phyloP scores from a whole-genome alignment of 148 eudicot genomes.

The Hydrangea macrophylla region DNA sequence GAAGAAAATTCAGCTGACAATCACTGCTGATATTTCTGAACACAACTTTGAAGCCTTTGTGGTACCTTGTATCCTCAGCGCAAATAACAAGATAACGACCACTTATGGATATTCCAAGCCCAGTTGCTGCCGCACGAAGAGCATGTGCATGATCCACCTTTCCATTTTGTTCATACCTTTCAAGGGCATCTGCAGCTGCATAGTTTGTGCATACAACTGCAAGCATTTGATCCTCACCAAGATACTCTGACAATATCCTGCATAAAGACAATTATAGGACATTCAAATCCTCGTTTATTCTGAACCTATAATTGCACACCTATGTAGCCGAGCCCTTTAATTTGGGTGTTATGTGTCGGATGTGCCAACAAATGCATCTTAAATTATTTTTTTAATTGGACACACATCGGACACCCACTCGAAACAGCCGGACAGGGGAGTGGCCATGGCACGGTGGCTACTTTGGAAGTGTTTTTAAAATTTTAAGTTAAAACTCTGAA shows the following conservation, averaged over 20 bases:
- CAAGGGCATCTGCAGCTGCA: conserved; percentile 26
- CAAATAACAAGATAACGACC: conserved; percentile 41
- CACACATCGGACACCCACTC: no score
- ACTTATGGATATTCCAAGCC: conserved; percentile 24
- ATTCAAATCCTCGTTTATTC: neutral
- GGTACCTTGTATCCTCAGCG: conserved; percentile 64
- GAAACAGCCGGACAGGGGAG: no score
- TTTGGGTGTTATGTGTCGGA: no score
- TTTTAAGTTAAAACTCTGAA: no score
- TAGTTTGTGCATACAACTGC: conserved; percentile 57
- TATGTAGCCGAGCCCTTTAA: no score
- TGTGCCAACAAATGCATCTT: no score
- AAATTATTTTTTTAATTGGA: no score
- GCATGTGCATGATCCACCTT: conserved; percentile 13
- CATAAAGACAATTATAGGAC: conserved; percentile 6
- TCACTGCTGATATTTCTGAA: neutral
- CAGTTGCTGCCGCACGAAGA: conserved; percentile 28
- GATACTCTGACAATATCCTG: conserved; percentile 54
- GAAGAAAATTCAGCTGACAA: neutral
- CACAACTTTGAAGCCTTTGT: neutral
- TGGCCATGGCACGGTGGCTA: no score
- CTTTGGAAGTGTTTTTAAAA: no score
- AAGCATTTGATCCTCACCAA: conserved; percentile 73
- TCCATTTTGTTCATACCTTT: conserved; percentile 29
- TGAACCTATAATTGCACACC: no score